Evolutionary conservation across 352 stramenopile genomes (phyloP), one percentile per base, ranked within the genome.

Genomic region (Pythium biforme): DNA sequence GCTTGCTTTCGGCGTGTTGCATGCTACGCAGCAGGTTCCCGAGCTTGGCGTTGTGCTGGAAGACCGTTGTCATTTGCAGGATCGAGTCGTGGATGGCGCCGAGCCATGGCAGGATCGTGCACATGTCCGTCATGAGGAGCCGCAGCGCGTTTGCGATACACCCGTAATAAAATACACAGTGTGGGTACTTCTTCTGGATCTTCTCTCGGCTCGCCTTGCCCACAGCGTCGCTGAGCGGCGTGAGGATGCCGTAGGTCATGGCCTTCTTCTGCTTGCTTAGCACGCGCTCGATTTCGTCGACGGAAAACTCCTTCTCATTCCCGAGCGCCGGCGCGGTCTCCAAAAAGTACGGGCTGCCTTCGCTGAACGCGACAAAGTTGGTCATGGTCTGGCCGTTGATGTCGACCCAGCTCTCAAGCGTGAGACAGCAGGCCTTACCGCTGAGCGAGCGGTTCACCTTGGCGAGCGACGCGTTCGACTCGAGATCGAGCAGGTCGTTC

Each of bases 111-210:
- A 90, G 58, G 4, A 81, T 76, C 33, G 50, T 73, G 46, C 51
- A 69, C 27, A 90, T 69, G 41, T 90, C 81, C 17, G 62, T 69
- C 45, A 89, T 74, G 45, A 90, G 55, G 49, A 85, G 55, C 0
- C 53, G 61, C 22, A 90, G 59, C 17, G 81, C 75, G 41, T 80
- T 72, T 46, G 62, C 74, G 23, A 82, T 68, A 45, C 81, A 90
- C n/a, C 81, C 81, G 48, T 90, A 74, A 65, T 79, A 88, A 54
- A 90, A 90, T 0, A 72, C 57, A 55, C 79, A 88, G 59, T 84
- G 76, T 20, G 74, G 74, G 49, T 83, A 56, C 50, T 83, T 85
- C 49, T 77, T 81, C 66, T 81, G 72, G n/a, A 90, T 74, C 45
- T 61, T 74, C 31, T 84, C 74, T 11, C 74, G 75, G 40, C 65